phyloP scores from a whole-genome alignment of 2,329 filamentous ascomycete genomes.

The Nannizziopsis arthrosporioides region DNA sequence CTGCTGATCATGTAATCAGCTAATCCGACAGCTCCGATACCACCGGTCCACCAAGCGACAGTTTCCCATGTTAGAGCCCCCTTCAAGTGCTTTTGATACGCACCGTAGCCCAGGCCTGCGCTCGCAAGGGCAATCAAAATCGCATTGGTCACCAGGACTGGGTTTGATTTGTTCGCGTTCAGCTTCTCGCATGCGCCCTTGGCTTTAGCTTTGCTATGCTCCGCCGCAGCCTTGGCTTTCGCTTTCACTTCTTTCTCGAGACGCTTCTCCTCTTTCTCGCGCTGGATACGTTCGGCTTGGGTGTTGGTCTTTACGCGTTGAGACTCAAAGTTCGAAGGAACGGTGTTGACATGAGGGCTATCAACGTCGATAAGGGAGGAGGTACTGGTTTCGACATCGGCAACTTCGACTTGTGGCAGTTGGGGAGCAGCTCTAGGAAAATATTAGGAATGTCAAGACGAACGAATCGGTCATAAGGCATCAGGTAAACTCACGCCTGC shows the following conservation, averaged over 20 bases:
- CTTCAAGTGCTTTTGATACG: conserved; percentile 36
- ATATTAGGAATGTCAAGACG: neutral
- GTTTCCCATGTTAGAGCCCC: conserved; percentile 38
- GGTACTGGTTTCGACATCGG: conserved; percentile 30
- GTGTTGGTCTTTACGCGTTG: conserved; percentile 37
- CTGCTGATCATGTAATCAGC: conserved; percentile 41
- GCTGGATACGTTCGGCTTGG: conserved; percentile 36
- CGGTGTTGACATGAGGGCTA: conserved; percentile 35
- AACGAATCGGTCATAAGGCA: neutral
- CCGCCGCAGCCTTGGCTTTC: conserved; percentile 22
- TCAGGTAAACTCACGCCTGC: conserved; percentile 29
- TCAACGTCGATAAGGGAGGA: conserved; percentile 39
- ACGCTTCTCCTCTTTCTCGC: conserved; percentile 24
- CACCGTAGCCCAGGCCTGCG: conserved; percentile 37
- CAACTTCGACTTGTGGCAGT: conserved; percentile 29
- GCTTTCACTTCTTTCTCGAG: conserved; percentile 24
- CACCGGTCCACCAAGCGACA: conserved; percentile 33
- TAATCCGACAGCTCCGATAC: conserved; percentile 34
- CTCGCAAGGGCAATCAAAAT: conserved; percentile 31
- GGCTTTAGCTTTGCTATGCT: conserved; percentile 19
- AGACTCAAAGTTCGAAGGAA: conserved; percentile 32
- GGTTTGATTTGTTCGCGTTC: conserved; percentile 34
- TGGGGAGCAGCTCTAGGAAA: conserved; percentile 32
- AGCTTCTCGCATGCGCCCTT: conserved; percentile 24
- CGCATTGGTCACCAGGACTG: conserved; percentile 38